Evolutionary conservation across 768 basidiomycete species (phyloP).

Genomic region (Botryobasidium botryosum): DNA sequence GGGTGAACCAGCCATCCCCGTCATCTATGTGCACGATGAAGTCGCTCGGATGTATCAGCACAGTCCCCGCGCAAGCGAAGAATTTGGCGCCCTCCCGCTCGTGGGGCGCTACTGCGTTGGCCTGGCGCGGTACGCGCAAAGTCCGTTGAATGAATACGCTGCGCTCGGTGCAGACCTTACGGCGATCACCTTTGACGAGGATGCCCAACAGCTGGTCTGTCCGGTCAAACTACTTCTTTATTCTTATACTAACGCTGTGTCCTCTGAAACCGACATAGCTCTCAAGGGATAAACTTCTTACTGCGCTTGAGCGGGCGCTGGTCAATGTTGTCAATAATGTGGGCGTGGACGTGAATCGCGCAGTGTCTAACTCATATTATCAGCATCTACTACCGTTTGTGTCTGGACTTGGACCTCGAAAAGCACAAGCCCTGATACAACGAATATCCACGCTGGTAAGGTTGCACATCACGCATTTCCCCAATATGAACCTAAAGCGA

Average conservation of each 20-base stretch:
- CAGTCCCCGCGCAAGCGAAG: constrained; percentile 66
- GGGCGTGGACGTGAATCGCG: constrained; percentile 93
- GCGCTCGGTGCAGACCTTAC: constrained; percentile 74
- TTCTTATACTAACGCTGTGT: no score
- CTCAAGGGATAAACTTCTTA: constrained; percentile 65
- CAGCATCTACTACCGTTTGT: constrained; percentile 78
- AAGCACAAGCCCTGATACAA: constrained; percentile 69
- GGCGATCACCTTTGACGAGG: constrained; percentile 68
- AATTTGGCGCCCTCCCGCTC: constrained; percentile 60
- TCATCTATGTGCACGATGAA: constrained; percentile 77
- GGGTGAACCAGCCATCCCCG: constrained; percentile 31
- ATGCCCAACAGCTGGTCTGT: constrained; percentile 70
- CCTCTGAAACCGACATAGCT: no score
- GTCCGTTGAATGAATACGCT: constrained; percentile 85
- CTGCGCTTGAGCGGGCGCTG: constrained; percentile 67
- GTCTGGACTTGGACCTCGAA: constrained; percentile 86
- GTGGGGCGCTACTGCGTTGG: constrained; percentile 88
- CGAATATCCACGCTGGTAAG: constrained; percentile 62
- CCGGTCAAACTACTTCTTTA: no score
- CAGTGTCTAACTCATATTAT: constrained; percentile 77
- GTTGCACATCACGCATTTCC: neutral
- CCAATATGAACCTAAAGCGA: constrained; percentile 2
- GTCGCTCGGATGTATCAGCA: constrained; percentile 90
- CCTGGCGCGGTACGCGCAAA: constrained; percentile 83
- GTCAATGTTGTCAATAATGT: constrained; percentile 85